phyloP scores from a whole-genome alignment of 225 moss, liverwort and hornwort genomes.

The Pseudisothecium myosuroides region DNA sequence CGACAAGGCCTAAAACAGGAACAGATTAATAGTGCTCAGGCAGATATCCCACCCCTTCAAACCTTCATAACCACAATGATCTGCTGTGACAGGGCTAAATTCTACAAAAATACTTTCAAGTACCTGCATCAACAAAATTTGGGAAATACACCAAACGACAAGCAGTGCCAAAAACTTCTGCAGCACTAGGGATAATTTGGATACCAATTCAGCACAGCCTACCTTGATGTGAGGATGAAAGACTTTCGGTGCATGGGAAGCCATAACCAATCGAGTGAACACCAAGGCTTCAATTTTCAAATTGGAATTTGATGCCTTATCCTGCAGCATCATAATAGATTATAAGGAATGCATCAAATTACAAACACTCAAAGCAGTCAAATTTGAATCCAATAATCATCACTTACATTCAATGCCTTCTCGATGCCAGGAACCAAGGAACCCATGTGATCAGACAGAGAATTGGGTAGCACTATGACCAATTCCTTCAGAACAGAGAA shows the following conservation, averaged over 20 bases:
- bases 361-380: not conserved
- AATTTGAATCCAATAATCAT: not conserved
- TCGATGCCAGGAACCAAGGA: conserved; percentile 97
- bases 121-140: not conserved
- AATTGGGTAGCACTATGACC: conserved; percentile 92
- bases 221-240: conserved; percentile 98
- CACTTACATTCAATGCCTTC: conserved; percentile 92
- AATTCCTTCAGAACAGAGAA: conserved; percentile 99
- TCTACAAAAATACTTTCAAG: not conserved
- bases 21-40: not conserved
- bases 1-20: conserved; percentile 63
- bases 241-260: conserved; percentile 83
- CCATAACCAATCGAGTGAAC: conserved; percentile 91
- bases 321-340: conserved; percentile 32
- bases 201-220: not conserved
- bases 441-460: conserved; percentile 84
- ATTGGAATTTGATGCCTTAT: conserved; percentile 96
- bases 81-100: not conserved
- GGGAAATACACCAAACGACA: not conserved
- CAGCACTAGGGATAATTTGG: not conserved
- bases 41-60: not conserved
- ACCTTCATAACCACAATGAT: not conserved
- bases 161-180: not conserved
- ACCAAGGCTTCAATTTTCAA: conserved; percentile 96
- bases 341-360: not conserved